Conservation (phyloP, 306 rosid genomes). For the Calophaca sinica region DNA sequence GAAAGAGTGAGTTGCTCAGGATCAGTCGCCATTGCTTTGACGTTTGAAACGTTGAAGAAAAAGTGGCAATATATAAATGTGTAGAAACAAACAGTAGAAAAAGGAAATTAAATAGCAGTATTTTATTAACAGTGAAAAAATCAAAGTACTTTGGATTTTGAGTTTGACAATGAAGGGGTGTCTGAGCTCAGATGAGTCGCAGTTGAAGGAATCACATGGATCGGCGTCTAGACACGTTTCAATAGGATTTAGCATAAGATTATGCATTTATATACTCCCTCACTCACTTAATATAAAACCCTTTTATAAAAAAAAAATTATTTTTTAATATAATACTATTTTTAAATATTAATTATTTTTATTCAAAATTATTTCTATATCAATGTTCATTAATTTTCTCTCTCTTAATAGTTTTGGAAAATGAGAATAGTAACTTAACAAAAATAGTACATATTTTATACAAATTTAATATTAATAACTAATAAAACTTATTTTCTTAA, state of each 20-base stretch:
- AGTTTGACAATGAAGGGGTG: background rate
- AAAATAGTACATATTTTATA: too few species aligned
- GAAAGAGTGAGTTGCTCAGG: slow-evolving; percentile 50
- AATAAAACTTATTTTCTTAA: too few species aligned
- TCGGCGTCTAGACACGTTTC: slow-evolving; percentile 7
- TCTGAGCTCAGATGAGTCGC: background rate
- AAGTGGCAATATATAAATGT: background rate
- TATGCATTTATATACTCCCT: background rate
- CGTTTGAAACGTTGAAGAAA: background rate
- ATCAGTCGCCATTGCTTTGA: slow-evolving; percentile 63
- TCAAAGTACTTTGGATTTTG: background rate
- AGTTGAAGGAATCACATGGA: slow-evolving; percentile 15
- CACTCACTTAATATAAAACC: too few species aligned
- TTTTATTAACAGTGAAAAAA: background rate
- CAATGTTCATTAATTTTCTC: too few species aligned
- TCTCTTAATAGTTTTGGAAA: too few species aligned
- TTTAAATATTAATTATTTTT: too few species aligned
- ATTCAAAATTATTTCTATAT: too few species aligned
- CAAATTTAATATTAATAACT: too few species aligned
- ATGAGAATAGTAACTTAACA: too few species aligned
- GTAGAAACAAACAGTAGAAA: background rate
- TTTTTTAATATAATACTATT: too few species aligned
- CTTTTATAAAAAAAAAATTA: too few species aligned
- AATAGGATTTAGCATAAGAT: background rate
- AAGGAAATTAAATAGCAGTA: background rate